A percentile compares a stretch with the other conserved stretches of the same genome.
Conservation (phyloP, 306 rosid genomes). For the Ceratonia siliqua region DNA sequence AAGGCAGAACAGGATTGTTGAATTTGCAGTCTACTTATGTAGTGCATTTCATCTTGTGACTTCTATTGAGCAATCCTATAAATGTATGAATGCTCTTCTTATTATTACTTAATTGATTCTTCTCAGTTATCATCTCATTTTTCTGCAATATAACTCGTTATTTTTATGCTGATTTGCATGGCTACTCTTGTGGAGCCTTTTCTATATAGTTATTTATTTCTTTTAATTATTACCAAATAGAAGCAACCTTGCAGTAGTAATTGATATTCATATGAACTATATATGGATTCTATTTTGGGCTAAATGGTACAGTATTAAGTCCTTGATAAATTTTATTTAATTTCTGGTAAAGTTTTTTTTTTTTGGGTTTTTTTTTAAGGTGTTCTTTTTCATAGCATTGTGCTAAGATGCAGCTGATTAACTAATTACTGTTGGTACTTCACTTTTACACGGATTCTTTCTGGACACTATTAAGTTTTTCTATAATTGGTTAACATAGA, state of each 20-base stretch:
- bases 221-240: not conserved
- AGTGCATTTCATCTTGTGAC: not conserved
- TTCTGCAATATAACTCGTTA: not conserved
- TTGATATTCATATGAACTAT: not conserved
- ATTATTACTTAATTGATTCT: not conserved
- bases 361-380: too few species aligned
- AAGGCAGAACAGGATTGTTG: not conserved
- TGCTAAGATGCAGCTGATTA: slow-evolving; percentile 25
- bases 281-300: slow-evolving; percentile 4
- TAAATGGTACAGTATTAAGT: slow-evolving; percentile 14
- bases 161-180: not conserved
- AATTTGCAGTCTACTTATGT: not conserved
- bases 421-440: slow-evolving; percentile 5
- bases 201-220: not conserved
- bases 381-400: slow-evolving; percentile 7
- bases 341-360: not conserved
- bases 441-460: slow-evolving; percentile 10
- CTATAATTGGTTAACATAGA: slow-evolving; percentile 43
- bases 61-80: not conserved
- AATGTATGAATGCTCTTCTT: not conserved
- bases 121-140: not conserved
- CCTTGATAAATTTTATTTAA: not conserved
- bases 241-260: not conserved
- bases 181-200: not conserved
- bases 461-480: slow-evolving; percentile 13